Evolutionary conservation across 345 rosid species (phyloP), one percentile per base, ranked within the genome.

Genomic region (Eucalyptus grandis): DNA sequence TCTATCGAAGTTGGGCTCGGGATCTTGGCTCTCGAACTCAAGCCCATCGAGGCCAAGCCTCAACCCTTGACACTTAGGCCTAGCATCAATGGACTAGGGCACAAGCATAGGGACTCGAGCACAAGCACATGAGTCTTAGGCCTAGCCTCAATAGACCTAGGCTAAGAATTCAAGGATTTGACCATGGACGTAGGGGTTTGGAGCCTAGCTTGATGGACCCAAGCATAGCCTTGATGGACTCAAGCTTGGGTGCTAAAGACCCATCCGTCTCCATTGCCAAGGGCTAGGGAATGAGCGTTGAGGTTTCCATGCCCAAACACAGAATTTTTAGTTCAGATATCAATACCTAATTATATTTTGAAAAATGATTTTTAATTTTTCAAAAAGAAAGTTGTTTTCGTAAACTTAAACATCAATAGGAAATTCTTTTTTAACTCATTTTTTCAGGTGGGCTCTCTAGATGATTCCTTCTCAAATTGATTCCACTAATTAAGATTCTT

Each of bases 261-360:
- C 30, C 12, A 53, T 53, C 26, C 2, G 0, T 24, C 62, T 24
- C 30, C 62, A 24, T 0, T 56, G 0, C 62, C 27, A 24, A 56
- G 62, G 62, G 30, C 62, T 1, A 24, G 6, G 62, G 62, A 56
- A 56, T 56, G 6, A 24, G 13, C 3, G 2, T 56, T 56, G 2
- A 53, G 2, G 58, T 53, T 53, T 53, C 26, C 58, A 53, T 0
- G 0, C 26, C 26, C 26, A 53, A 53, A 53, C 5, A 53, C 2
- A 53, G 0, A 19, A 53, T 53, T 53, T 53, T 53, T 53, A 53
- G 58, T 53, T 53, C 0, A 7, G 0, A 53, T 0, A 1, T 4
- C 0, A 53, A 53, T 53, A 2, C 26, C 4, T 21, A 19, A 0
- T 19, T 0, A 53, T 53, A 53, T 53, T 53, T 53, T 19, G 4